Conservation (phyloP, 164 flowering plant species). For the Akebia trifoliata region DNA sequence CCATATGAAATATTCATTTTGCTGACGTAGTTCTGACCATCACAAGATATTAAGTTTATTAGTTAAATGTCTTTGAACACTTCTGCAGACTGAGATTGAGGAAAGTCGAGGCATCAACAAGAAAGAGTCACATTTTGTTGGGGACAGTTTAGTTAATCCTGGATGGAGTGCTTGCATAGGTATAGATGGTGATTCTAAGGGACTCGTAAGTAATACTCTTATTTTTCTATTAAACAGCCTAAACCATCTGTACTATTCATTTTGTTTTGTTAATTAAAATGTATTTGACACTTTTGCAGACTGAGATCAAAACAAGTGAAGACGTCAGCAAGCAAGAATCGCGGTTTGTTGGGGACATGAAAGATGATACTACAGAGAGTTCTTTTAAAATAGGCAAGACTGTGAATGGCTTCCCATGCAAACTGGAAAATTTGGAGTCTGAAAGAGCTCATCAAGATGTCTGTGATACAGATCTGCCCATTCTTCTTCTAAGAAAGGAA, state of each 20-base stretch:
- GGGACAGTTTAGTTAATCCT: too few species aligned
- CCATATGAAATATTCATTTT: neutral
- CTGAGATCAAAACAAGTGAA: constrained; percentile 18
- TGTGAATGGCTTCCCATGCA: constrained; percentile 9
- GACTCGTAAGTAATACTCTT: constrained; percentile 39
- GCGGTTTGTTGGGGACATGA: constrained; percentile 8
- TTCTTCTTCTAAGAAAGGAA: constrained; percentile 63
- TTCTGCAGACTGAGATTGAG: constrained; percentile 32
- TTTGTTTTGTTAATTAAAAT: too few species aligned
- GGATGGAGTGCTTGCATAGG: constrained; percentile 10
- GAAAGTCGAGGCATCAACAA: constrained; percentile 10
- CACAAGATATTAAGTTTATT: constrained; percentile 6
- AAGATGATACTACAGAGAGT: constrained; percentile 5
- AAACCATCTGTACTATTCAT: neutral
- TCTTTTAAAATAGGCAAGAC: constrained; percentile 13
- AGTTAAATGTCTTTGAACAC: constrained; percentile 9
- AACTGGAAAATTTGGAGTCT: constrained; percentile 13
- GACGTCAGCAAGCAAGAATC: constrained; percentile 7
- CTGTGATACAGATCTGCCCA: constrained; percentile 34
- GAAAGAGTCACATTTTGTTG: constrained; percentile 8
- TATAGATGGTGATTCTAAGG: constrained; percentile 18
- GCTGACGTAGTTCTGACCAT: constrained; percentile 10
- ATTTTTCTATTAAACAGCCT: constrained; percentile 10
- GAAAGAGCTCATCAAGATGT: constrained; percentile 18
- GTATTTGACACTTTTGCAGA: too few species aligned